These are phyloP conservation scores for Colletotrichum truncatum DNA, from an alignment of 2,329 filamentous ascomycete genomes.

Conservation along the genomic window DNA sequence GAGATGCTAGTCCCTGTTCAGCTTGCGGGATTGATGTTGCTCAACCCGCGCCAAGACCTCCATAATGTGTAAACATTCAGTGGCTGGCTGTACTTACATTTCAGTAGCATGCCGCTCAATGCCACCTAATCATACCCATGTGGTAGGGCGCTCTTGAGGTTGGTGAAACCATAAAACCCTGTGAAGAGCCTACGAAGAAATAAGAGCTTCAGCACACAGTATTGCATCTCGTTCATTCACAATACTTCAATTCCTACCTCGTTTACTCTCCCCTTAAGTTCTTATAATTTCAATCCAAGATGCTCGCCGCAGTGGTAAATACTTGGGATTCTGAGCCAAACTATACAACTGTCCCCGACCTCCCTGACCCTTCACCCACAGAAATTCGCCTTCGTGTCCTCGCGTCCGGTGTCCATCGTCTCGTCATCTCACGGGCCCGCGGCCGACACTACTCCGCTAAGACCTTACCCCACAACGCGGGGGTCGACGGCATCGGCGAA, in stretches of 20 bases:
- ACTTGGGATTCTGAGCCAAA: constrained; percentile 45
- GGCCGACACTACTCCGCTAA: constrained; percentile 64
- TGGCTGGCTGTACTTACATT: background rate
- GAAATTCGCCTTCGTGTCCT: constrained; percentile 57
- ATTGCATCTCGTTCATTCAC: no score
- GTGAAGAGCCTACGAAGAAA: background rate
- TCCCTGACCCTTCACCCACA: constrained; percentile 43
- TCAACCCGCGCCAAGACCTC: background rate
- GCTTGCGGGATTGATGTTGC: background rate
- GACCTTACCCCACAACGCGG: constrained; percentile 59
- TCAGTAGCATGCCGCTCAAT: background rate
- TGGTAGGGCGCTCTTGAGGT: background rate
- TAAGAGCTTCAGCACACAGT: no score
- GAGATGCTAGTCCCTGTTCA: background rate
- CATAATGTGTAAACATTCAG: background rate
- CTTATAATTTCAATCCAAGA: constrained; percentile 30
- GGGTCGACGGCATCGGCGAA: constrained; percentile 61
- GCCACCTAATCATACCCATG: constrained; percentile 3
- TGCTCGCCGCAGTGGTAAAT: constrained; percentile 50
- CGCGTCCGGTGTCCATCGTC: constrained; percentile 60
- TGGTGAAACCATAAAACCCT: background rate
- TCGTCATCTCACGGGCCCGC: constrained; percentile 61
- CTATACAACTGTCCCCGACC: constrained; percentile 40
- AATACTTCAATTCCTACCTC: background rate
- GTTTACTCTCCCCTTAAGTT: no score